Conservation (phyloP, 148 eudicot genomes). For the Fallopia convolvulus region DNA sequence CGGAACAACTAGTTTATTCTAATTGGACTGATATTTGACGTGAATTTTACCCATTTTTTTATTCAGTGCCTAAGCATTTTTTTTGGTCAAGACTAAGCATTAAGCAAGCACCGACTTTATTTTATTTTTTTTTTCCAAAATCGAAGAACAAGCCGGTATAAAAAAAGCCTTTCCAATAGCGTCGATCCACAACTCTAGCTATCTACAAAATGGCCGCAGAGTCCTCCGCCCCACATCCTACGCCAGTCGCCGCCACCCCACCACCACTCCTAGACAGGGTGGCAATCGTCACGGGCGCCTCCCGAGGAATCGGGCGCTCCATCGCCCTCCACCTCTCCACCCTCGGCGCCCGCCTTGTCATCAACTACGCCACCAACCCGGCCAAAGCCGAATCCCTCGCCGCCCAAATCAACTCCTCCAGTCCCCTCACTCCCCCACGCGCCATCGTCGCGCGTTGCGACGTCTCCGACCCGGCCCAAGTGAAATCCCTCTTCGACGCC, state of each 20-base stretch:
- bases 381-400: not conserved
- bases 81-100: too few species aligned
- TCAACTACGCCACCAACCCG: conserved; percentile 29
- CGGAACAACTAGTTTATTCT: too few species aligned
- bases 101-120: too few species aligned
- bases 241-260: not conserved
- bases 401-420: not conserved
- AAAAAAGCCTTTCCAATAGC: too few species aligned
- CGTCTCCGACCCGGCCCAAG: not conserved
- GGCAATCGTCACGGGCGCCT: conserved; percentile 41
- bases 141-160: too few species aligned
- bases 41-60: too few species aligned
- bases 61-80: too few species aligned
- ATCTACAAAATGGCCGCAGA: too few species aligned
- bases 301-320: conserved; percentile 44
- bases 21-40: too few species aligned
- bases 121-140: too few species aligned
- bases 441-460: not conserved
- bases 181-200: too few species aligned
- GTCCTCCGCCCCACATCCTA: too few species aligned
- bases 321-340: conserved; percentile 37
- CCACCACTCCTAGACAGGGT: conserved; percentile 26
- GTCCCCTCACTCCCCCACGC: not conserved
- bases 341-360: conserved; percentile 41
- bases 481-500: not conserved